Base-by-base conservation (phyloP, 163 green algal species). In the Coccomyxa subellipsoidea region DNA sequence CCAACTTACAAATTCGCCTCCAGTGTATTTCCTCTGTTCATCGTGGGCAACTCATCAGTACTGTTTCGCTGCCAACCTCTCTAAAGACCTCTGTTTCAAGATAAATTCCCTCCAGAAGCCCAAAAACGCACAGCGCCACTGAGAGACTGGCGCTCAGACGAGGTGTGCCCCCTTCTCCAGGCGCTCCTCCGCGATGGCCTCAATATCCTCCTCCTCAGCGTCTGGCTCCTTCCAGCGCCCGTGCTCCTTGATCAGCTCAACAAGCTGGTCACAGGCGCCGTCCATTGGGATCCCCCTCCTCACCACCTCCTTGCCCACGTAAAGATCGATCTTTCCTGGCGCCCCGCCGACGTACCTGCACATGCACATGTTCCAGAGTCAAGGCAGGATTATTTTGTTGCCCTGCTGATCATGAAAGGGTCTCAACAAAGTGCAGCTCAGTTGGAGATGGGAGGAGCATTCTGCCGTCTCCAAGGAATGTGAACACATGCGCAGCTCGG, bases 261-360 rank as follows among this genome's bases (percentile, higher is more conserved):
- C 94, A 35, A 99, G 89, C 85, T 94, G 89, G 84, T 98, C 92
- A 76, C 88, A 94, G 8, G 96, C 96, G 66, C 83, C 27, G 8
- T 86, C 88, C 84, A 92, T 92, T 71, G 85, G 83, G 40, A 94
- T 91, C 69, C 59, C 87, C 5, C 92, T 84, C 71, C 88, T 83
- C 35, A 99, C 95, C 21, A 99, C 95, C 90, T 99, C 96, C 92
- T 99, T 99, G 88, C 96, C 96, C 59, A 99, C 96, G 84, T 98
- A 99, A 77, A 99, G 88, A 90, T 99, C 96, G 87, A 99, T 99
- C 91, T 98, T 98, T 85, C 97, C 97, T 9, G 97, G 97, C 0
- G 92, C 92, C 12, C 94, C 95, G 40, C 97, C 97, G 31, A 99
- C 97, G 83, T 99, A 99, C 12, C 86, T 77, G 70, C 29, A 34